Conservation (phyloP, 1,284 basidiomycete genomes). For the Coniferiporia weirii region DNA sequence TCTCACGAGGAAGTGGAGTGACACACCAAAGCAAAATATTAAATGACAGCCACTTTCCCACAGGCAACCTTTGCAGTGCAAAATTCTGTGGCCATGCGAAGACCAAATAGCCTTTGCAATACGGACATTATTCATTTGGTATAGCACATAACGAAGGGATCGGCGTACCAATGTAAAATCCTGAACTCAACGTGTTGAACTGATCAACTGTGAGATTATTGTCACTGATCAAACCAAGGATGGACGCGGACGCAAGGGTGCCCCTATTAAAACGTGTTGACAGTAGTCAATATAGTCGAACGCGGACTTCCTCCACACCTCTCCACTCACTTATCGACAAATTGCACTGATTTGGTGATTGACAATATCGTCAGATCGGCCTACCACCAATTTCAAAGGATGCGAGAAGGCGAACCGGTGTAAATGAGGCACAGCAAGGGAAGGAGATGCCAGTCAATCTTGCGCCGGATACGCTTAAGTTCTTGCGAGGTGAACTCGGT, state of each 20-base stretch:
- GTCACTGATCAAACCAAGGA: conserved; percentile 26
- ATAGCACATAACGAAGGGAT: background rate
- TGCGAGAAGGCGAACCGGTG: conserved; percentile 20
- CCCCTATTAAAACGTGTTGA: conserved; percentile 12
- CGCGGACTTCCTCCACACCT: background rate
- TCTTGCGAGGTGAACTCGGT: conserved; percentile 19
- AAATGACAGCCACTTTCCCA: conserved; percentile 24
- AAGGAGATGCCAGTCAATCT: conserved; percentile 25
- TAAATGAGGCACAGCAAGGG: conserved; percentile 27
- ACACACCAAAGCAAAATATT: conserved; percentile 19
- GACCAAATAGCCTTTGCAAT: conserved; percentile 23
- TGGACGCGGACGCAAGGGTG: conserved; percentile 23
- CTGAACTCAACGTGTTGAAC: conserved; percentile 27
- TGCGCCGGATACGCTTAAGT: conserved; percentile 20
- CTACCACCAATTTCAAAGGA: conserved; percentile 1
- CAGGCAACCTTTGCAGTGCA: conserved; percentile 28
- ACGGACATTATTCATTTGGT: background rate
- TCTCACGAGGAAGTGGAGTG: background rate
- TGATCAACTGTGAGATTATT: conserved; percentile 25
- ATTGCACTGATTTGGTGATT: conserved; percentile 21
- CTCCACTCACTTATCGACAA: conserved; percentile 25
- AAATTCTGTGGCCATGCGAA: conserved; percentile 28
- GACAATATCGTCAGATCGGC: background rate
- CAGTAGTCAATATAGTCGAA: background rate
- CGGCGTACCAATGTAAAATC: conserved; percentile 30